Conservation (phyloP, 208 protist species). For the Crithidia expoeki region DNA sequence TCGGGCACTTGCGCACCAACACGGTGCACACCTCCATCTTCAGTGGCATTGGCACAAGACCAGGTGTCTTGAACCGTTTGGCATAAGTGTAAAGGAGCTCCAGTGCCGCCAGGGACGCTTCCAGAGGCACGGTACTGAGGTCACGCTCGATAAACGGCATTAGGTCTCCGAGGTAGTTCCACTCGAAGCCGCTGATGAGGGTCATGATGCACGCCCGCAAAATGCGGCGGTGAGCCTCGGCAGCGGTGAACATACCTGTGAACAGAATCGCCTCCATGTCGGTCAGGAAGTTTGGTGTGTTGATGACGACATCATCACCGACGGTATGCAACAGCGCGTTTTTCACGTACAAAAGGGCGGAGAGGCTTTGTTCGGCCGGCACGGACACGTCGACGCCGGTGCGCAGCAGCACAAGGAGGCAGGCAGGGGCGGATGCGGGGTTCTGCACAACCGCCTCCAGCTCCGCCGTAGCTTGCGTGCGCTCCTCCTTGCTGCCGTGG, state of each 20-base stretch:
- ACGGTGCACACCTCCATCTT: slow-evolving; percentile 54
- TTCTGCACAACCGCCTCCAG: slow-evolving; percentile 62
- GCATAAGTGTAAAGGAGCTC: slow-evolving; percentile 77
- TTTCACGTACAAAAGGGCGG: slow-evolving; percentile 84
- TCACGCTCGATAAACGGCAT: slow-evolving; percentile 57
- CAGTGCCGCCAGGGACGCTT: slow-evolving; percentile 51
- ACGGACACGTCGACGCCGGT: slow-evolving; percentile 54
- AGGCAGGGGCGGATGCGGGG: slow-evolving; percentile 35
- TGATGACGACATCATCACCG: slow-evolving; percentile 44
- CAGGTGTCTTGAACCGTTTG: slow-evolving; percentile 75
- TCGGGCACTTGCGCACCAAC: slow-evolving; percentile 52
- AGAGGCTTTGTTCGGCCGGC: slow-evolving; percentile 69
- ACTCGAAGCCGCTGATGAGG: slow-evolving; percentile 75
- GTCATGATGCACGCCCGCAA: slow-evolving; percentile 63
- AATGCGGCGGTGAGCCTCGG: slow-evolving; percentile 68
- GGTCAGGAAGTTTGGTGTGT: slow-evolving; percentile 41
- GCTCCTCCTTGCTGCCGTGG: slow-evolving; percentile 71
- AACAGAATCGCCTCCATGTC: slow-evolving; percentile 75
- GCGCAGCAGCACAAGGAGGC: slow-evolving; percentile 68
- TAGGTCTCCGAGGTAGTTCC: slow-evolving; percentile 81
- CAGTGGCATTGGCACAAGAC: slow-evolving; percentile 44
- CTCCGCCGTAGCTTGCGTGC: slow-evolving; percentile 64
- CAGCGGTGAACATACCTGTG: slow-evolving; percentile 54
- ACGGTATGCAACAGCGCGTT: slow-evolving; percentile 78
- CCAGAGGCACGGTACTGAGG: slow-evolving; percentile 11